Evolutionary conservation across 805 yeast genomes (phyloP).

Genomic region (Scheffersomyces amazonensis): DNA sequence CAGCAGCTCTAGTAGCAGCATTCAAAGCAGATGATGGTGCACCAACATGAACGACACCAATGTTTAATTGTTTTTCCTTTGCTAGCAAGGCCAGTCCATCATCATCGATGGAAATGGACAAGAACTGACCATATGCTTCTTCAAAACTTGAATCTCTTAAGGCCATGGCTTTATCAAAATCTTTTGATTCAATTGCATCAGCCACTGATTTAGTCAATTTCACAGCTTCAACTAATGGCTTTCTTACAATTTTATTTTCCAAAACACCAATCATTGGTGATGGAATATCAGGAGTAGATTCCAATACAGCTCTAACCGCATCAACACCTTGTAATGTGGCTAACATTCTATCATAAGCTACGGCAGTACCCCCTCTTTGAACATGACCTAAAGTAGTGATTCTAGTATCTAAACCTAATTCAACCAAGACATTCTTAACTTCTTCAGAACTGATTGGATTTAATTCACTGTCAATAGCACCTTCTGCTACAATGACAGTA

Average conservation of each 20-base stretch:
- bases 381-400: constrained; percentile 78
- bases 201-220: constrained; percentile 70
- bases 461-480: constrained; percentile 70
- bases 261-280: constrained; percentile 76
- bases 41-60: constrained; percentile 74
- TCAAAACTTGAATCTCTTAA: constrained; percentile 69
- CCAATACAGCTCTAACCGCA: constrained; percentile 73
- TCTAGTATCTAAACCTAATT: constrained; percentile 72
- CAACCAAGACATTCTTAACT: constrained; percentile 64
- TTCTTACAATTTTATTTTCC: constrained; percentile 67
- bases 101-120: constrained; percentile 47
- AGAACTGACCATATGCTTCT: constrained; percentile 60
- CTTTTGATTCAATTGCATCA: constrained; percentile 58
- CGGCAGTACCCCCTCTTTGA: constrained; percentile 82
- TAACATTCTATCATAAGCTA: constrained; percentile 66
- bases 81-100: constrained; percentile 43
- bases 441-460: constrained; percentile 64
- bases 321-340: constrained; percentile 83
- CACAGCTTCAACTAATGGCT: constrained; percentile 73
- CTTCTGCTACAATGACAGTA: constrained; percentile 80
- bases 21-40: constrained; percentile 81
- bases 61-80: constrained; percentile 49
- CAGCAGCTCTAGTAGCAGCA: constrained; percentile 73
- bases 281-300: constrained; percentile 65
- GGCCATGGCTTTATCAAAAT: constrained; percentile 67